Evolutionary conservation across 805 yeast genomes (phyloP).

Genomic region (Metschnikowia santaceciliae): DNA sequence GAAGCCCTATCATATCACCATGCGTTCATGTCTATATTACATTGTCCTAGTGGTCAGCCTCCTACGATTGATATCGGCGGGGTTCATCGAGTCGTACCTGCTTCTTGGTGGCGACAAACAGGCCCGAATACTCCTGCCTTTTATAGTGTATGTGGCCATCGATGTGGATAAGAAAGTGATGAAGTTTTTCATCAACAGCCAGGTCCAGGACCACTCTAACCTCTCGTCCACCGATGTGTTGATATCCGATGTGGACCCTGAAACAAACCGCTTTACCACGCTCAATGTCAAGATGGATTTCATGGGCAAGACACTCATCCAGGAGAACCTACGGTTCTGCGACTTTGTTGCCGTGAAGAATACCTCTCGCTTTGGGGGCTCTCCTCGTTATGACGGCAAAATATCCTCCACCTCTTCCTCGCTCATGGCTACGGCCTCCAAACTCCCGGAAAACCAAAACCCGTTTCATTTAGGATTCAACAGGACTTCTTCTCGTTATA

Average conservation of each 20-base stretch:
- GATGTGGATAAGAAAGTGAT: slow-evolving; percentile 26
- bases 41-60: slow-evolving; percentile 10
- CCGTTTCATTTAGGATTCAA: not conserved
- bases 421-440: slow-evolving; percentile 1
- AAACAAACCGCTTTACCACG: slow-evolving; percentile 47
- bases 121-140: slow-evolving; percentile 14
- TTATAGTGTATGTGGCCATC: slow-evolving; percentile 34
- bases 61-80: slow-evolving; percentile 13
- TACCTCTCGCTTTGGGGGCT: slow-evolving; percentile 22
- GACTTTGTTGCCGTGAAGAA: slow-evolving; percentile 36
- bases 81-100: slow-evolving; percentile 23
- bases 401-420: not conserved
- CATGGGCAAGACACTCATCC: slow-evolving; percentile 38
- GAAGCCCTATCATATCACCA: not conserved
- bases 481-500: not conserved
- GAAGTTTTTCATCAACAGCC: slow-evolving; percentile 34
- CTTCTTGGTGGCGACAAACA: slow-evolving; percentile 11
- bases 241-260: slow-evolving; percentile 41
- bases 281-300: slow-evolving; percentile 43
- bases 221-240: slow-evolving; percentile 11
- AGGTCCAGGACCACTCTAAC: slow-evolving; percentile 17
- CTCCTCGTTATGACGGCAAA: slow-evolving; percentile 23
- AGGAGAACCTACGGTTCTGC: slow-evolving; percentile 43
- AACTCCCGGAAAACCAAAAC: slow-evolving; percentile 1
- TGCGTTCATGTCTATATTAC: not conserved